Evolutionary conservation across 2,329 filamentous ascomycete species (phyloP).

Genomic region (Sporothrix mexicana): DNA sequence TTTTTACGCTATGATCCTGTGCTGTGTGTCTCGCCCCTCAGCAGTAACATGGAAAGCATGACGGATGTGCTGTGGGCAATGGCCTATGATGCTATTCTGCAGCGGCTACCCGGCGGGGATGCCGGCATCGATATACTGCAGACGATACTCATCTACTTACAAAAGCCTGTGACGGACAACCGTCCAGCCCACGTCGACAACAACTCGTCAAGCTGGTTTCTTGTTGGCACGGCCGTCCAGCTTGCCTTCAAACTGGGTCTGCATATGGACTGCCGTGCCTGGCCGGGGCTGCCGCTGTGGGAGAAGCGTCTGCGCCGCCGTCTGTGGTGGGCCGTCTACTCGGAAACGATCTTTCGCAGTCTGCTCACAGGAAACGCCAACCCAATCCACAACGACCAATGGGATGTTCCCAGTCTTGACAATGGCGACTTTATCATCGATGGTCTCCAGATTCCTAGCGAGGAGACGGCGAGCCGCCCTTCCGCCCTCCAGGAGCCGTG

Average conservation of each 20-base stretch:
- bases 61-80: neutral
- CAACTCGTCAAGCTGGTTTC: neutral
- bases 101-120: neutral
- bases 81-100: neutral
- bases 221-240: neutral
- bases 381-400: constrained; percentile 1
- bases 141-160: neutral
- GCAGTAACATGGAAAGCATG: neutral
- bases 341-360: neutral
- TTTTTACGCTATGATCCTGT: constrained; percentile 11
- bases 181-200: neutral
- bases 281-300: constrained; percentile 4
- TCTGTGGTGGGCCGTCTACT: constrained; percentile 17
- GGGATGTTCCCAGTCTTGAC: neutral
- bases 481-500: constrained; percentile 5
- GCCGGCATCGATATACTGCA: neutral
- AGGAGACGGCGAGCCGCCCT: neutral
- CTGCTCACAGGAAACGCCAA: neutral
- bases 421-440: constrained; percentile 20
- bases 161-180: neutral
- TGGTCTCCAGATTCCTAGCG: constrained; percentile 9
- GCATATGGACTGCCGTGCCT: constrained; percentile 14
- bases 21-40: constrained; percentile 6
- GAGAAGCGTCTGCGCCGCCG: constrained; percentile 21
- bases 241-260: neutral